phyloP scores from a whole-genome alignment of 2,329 filamentous ascomycete genomes.

The Epichloe baconii region DNA sequence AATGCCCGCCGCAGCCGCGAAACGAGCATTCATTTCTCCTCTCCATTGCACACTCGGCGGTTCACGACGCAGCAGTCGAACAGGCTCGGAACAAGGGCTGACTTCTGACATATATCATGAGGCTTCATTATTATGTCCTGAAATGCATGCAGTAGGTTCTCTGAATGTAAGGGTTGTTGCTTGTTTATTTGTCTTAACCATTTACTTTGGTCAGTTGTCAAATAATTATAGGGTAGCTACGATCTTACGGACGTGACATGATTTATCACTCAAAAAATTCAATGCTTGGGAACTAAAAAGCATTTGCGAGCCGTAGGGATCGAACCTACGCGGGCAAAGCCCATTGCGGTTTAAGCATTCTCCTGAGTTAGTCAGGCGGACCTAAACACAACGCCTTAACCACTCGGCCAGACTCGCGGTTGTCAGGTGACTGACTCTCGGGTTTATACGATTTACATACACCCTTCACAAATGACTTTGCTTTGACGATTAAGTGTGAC shows the following conservation, averaged over 20 bases:
- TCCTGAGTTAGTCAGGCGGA: constrained; percentile 7
- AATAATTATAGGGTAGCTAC: too few relatives aligned
- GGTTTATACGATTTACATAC: not conserved
- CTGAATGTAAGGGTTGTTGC: too few relatives aligned
- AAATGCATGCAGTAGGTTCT: too few relatives aligned
- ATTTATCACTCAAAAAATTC: not conserved
- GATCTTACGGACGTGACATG: too few relatives aligned
- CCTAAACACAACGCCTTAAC: constrained; percentile 46
- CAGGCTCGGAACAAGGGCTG: too few relatives aligned
- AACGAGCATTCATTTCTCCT: too few relatives aligned
- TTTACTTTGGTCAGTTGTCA: too few relatives aligned
- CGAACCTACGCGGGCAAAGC: constrained; percentile 35
- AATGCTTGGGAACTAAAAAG: not conserved
- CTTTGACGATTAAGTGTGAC: not conserved
- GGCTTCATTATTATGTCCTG: too few relatives aligned
- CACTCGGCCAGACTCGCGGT: constrained; percentile 37
- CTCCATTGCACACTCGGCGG: too few relatives aligned
- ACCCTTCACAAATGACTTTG: not conserved
- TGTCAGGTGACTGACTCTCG: not conserved
- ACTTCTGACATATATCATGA: too few relatives aligned
- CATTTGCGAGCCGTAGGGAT: constrained; percentile 33
- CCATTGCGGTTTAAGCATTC: constrained; percentile 26
- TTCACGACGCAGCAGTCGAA: too few relatives aligned
- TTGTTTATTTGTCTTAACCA: too few relatives aligned
- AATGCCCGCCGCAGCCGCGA: not conserved